A percentile compares a stretch with the other conserved stretches of the same genome.
Conservation (phyloP, 768 basidiomycete species). For the Tricholoma flavovirens region DNA sequence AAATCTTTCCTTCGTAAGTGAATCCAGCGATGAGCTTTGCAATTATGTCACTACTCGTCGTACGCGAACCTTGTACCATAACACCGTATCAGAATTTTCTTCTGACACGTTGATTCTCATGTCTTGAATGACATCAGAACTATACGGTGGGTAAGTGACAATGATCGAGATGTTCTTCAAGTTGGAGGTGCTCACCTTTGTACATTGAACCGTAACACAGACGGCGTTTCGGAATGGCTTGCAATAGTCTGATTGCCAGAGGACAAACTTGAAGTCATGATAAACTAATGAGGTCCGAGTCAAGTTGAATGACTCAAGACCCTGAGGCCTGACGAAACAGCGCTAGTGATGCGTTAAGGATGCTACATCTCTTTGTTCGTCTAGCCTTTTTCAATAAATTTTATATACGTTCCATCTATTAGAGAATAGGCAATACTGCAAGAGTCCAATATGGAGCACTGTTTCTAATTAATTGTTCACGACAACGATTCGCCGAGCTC, state of each 20-base stretch:
- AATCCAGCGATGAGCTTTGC: conserved; percentile 6
- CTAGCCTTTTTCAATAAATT: too few relatives aligned
- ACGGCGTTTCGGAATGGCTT: not conserved
- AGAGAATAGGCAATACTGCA: too few relatives aligned
- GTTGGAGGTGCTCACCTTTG: conserved; percentile 27
- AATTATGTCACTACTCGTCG: not conserved
- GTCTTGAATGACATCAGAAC: conserved; percentile 69
- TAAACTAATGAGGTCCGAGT: not conserved
- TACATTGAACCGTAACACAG: conserved; percentile 21
- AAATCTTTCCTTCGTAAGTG: conserved; percentile 55
- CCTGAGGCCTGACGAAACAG: too few relatives aligned
- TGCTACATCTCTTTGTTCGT: too few relatives aligned
- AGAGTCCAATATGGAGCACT: too few relatives aligned
- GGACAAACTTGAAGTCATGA: not conserved
- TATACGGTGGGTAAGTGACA: conserved; percentile 19
- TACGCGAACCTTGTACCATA: conserved; percentile 67
- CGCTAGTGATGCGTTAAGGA: too few relatives aligned
- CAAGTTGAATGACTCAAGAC: too few relatives aligned
- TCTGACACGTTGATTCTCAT: conserved; percentile 59
- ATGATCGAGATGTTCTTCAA: not conserved
- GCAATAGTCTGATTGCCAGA: not conserved
- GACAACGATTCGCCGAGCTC: too few relatives aligned
- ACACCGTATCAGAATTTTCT: conserved; percentile 50
- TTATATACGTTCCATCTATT: too few relatives aligned
- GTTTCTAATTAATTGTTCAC: too few relatives aligned